These are phyloP conservation scores for Phylloporus sp. DNA, from an alignment of 768 basidiomycete genomes.

Conservation along the genomic window DNA sequence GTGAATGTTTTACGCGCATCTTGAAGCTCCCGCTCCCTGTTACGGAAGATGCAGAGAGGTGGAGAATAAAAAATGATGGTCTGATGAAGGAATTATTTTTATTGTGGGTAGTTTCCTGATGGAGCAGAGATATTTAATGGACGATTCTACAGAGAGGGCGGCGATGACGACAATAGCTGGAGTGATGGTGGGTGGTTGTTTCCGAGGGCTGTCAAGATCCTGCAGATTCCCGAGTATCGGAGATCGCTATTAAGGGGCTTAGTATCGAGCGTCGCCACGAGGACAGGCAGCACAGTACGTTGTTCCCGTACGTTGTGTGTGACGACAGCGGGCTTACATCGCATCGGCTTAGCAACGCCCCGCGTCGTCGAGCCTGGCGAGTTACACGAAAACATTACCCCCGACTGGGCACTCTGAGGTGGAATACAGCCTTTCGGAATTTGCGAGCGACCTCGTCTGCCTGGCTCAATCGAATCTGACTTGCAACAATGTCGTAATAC, in stretches of 20 bases:
- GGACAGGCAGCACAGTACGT: slow-evolving; percentile 80
- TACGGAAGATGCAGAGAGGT: slow-evolving; percentile 36
- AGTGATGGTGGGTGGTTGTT: slow-evolving; percentile 71
- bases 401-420: slow-evolving; percentile 23
- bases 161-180: slow-evolving; percentile 44
- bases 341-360: slow-evolving; percentile 55
- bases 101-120: slow-evolving; percentile 33
- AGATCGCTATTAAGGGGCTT: slow-evolving; percentile 61
- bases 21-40: slow-evolving; percentile 44
- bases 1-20: slow-evolving; percentile 52
- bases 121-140: slow-evolving; percentile 1
- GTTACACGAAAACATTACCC: slow-evolving; percentile 53
- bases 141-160: slow-evolving; percentile 28
- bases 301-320: slow-evolving; percentile 2
- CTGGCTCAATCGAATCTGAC: slow-evolving; percentile 49
- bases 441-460: slow-evolving; percentile 54
- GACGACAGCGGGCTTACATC: slow-evolving; percentile 14
- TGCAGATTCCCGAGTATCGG: slow-evolving; percentile 61
- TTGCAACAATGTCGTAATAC: slow-evolving; percentile 74
- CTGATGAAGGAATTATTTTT: slow-evolving; percentile 52
- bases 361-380: slow-evolving; percentile 53
- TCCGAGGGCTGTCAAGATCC: slow-evolving; percentile 61
- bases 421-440: slow-evolving; percentile 44
- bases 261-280: slow-evolving; percentile 75
- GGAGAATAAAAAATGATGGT: slow-evolving; percentile 47